Percentiles rank a stretch among this genome's conserved stretches.
phyloP scores from a whole-genome alignment of 768 basidiomycete species.

The Scleroderma bovista region DNA sequence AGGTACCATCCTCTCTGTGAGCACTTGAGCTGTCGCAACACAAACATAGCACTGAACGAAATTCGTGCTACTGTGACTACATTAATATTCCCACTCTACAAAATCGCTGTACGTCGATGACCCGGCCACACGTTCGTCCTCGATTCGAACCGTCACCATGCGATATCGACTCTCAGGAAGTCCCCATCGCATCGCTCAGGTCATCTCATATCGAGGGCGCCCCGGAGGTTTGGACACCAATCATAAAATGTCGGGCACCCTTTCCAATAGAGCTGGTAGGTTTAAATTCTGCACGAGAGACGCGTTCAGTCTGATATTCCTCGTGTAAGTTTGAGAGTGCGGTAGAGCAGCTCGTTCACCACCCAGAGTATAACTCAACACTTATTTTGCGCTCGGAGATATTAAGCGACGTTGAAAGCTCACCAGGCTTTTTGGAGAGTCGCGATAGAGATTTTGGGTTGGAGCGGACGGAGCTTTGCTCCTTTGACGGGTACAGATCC shows the following conservation, averaged over 20 bases:
- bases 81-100: too few relatives aligned
- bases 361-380: conserved; percentile 91
- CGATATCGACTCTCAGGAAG: neutral
- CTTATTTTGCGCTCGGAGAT: conserved; percentile 84
- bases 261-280: neutral
- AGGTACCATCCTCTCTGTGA: too few relatives aligned
- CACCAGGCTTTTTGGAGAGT: neutral
- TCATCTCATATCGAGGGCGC: neutral
- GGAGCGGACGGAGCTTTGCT: conserved; percentile 26
- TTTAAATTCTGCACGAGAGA: neutral
- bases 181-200: neutral
- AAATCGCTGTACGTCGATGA: too few relatives aligned
- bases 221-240: neutral
- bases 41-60: too few relatives aligned
- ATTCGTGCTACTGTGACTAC: too few relatives aligned
- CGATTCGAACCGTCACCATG: neutral
- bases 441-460: conserved; percentile 25
- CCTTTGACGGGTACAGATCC: conserved; percentile 34
- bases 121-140: neutral
- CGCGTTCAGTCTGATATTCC: neutral
- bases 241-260: neutral
- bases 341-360: conserved; percentile 67
- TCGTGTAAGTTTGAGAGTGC: conserved; percentile 63
- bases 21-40: too few relatives aligned
- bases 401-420: conserved; percentile 22